Base-by-base conservation (phyloP, 225 moss, liverwort and hornwort species). In the Polytrichum formosum region DNA sequence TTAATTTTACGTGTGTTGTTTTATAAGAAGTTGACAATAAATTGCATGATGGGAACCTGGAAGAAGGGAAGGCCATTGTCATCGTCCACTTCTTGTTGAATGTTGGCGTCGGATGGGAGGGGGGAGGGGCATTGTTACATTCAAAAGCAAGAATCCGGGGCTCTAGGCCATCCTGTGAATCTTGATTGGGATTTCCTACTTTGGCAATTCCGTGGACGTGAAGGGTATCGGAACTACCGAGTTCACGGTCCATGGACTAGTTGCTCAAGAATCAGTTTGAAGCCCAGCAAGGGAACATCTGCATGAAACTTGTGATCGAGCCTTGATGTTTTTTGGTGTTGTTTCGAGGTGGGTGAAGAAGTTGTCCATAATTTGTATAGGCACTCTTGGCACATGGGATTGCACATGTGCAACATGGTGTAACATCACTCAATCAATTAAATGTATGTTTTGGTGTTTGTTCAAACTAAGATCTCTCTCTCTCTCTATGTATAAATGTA, bases 71-170 rank as follows among this genome's bases (percentile, higher is more conserved):
- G 5, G 68, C 54, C 1, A 0, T 6, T 17, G 19, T 68, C 55
- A 9, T 68, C 13, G 10, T 54, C 22, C 67, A 74, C 67, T 54
- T 68, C 61, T 67, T n/a, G 7, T 6, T 54, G 18, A 61, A 61
- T 23, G 28, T 74, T 28, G 27, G 67, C 13, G 7, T 46, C 20
- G 67, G 46, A 2, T 26, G 18, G 0, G 68, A 61, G 2, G 16
- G 26, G 26, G 26, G 26, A 1, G 61, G 28, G 68, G 31, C 4
- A 26, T 29, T 0, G 67, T 61, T 13, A 16, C 26, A 10, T 68
- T 68, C 46, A 68, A 74, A 27, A 74, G 68, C 22, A 30, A 74
- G 68, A 68, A 68, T 8, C 68, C 74, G 1, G 61, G 67, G 5
- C 16, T 20, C 5, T 67, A 61, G 26, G 1, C 22, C 35, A 10